Conservation (phyloP, 768 basidiomycete species). For the Cantharellus anzutake region DNA sequence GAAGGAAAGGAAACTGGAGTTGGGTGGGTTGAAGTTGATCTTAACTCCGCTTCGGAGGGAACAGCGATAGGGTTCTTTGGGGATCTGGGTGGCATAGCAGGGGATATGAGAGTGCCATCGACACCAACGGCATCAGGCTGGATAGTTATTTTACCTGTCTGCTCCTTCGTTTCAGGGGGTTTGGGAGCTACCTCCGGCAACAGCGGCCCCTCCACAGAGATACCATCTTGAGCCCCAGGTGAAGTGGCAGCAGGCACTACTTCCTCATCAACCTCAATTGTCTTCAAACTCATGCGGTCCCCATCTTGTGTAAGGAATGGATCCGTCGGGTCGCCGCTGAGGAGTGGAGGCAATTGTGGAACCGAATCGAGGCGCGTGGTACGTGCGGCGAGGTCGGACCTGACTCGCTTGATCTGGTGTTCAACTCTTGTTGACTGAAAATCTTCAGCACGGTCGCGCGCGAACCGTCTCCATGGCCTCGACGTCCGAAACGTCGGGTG, state of each 20-base stretch:
- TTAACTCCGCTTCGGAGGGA: neutral
- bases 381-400: slow-evolving; percentile 70
- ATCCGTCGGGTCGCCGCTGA: neutral
- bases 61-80: no score
- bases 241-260: neutral
- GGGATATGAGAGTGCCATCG: neutral
- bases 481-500: slow-evolving; percentile 39
- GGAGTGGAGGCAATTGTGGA: neutral
- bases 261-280: neutral
- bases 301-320: neutral
- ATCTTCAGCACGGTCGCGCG: slow-evolving; percentile 71
- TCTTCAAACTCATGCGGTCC: neutral
- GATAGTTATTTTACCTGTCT: neutral
- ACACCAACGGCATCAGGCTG: neutral
- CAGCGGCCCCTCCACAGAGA: neutral
- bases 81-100: neutral
- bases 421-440: slow-evolving; percentile 73
- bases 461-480: slow-evolving; percentile 69
- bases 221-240: neutral
- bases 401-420: slow-evolving; percentile 70
- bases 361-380: slow-evolving; percentile 10
- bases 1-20: no score
- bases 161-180: neutral
- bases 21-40: neutral
- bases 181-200: neutral